A percentile compares a stretch with the other conserved stretches of the same genome.
These are phyloP conservation scores for Anacardium occidentale DNA, from an alignment of 345 rosid genomes.

Conservation along the genomic window DNA sequence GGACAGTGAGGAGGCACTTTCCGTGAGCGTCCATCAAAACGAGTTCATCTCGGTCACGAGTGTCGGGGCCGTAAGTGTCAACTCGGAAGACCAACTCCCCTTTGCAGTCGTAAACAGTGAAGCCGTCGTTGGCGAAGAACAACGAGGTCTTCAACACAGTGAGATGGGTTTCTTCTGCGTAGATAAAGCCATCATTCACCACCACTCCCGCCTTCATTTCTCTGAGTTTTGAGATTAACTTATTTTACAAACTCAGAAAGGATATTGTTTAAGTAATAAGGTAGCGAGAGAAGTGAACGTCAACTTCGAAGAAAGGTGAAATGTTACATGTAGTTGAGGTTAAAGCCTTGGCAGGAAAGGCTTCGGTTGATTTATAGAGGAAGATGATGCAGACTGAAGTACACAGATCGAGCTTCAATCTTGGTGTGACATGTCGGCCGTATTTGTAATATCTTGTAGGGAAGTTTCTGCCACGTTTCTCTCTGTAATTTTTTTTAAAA, in stretches of 20 bases:
- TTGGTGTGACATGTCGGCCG: no score
- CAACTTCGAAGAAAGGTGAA: neutral
- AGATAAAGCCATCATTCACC: constrained; percentile 58
- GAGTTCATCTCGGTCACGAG: constrained; percentile 57
- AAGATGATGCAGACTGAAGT: neutral
- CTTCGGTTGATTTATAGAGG: neutral
- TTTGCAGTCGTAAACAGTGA: constrained; percentile 65
- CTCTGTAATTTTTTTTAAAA: neutral
- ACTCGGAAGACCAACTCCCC: constrained; percentile 82
- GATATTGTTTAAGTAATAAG: neutral
- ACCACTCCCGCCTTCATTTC: constrained; percentile 42
- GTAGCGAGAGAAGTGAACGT: constrained; percentile 1
- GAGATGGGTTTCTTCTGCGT: constrained; percentile 56
- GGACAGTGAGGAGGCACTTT: constrained; percentile 82
- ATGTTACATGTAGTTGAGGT: neutral
- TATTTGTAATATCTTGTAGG: neutral
- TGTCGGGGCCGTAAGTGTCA: constrained; percentile 87
- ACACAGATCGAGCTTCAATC: no score
- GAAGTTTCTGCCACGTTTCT: neutral
- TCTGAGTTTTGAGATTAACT: no score
- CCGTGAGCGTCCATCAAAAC: constrained; percentile 88
- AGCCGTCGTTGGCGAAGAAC: constrained; percentile 88
- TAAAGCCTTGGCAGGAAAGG: neutral
- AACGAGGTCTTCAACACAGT: constrained; percentile 81
- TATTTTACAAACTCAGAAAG: no score